A percentile compares a stretch with the other conserved stretches of the same genome.
Conservation (phyloP, 805 yeast genomes). For the Jamesozyma hellenica region DNA sequence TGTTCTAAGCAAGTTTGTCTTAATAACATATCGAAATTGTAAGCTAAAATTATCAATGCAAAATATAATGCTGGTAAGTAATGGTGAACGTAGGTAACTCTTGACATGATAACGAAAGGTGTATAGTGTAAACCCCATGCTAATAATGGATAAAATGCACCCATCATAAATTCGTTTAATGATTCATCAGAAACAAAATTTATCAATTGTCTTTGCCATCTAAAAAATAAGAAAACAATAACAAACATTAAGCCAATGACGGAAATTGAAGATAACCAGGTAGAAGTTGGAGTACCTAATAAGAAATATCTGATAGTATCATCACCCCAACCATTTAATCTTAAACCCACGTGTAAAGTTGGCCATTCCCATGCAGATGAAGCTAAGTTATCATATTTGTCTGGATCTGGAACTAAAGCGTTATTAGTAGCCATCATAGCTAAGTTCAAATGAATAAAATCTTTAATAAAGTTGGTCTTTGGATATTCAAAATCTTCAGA, state of each 20-base stretch:
- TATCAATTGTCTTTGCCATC: slow-evolving; percentile 72
- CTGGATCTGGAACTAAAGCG: slow-evolving; percentile 70
- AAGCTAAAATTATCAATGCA: slow-evolving; percentile 51
- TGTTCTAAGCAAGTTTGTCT: slow-evolving; percentile 1
- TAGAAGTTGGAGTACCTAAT: slow-evolving; percentile 69
- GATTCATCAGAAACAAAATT: slow-evolving; percentile 29
- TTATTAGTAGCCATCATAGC: slow-evolving; percentile 92
- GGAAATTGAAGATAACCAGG: slow-evolving; percentile 63
- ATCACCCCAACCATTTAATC: slow-evolving; percentile 70
- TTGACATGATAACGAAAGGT: slow-evolving; percentile 89
- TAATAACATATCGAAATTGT: slow-evolving; percentile 40
- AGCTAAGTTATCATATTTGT: slow-evolving; percentile 60
- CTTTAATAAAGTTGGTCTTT: slow-evolving; percentile 61
- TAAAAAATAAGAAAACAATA: slow-evolving; percentile 34
- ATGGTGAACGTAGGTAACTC: slow-evolving; percentile 95
- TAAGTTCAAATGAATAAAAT: slow-evolving; percentile 62
- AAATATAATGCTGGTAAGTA: slow-evolving; percentile 92
- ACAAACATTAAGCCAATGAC: slow-evolving; percentile 44
- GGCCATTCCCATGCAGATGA: slow-evolving; percentile 91
- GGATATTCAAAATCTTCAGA: slow-evolving; percentile 39
- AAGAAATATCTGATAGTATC: slow-evolving; percentile 55
- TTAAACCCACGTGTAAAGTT: slow-evolving; percentile 59
- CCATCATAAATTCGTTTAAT: slow-evolving; percentile 48
- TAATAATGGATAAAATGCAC: slow-evolving; percentile 67
- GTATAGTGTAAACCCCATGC: slow-evolving; percentile 88